A percentile compares a stretch with the other conserved stretches of the same genome.
phyloP scores from a whole-genome alignment of 2,329 filamentous ascomycete genomes.

The Claviceps humidiphila region DNA sequence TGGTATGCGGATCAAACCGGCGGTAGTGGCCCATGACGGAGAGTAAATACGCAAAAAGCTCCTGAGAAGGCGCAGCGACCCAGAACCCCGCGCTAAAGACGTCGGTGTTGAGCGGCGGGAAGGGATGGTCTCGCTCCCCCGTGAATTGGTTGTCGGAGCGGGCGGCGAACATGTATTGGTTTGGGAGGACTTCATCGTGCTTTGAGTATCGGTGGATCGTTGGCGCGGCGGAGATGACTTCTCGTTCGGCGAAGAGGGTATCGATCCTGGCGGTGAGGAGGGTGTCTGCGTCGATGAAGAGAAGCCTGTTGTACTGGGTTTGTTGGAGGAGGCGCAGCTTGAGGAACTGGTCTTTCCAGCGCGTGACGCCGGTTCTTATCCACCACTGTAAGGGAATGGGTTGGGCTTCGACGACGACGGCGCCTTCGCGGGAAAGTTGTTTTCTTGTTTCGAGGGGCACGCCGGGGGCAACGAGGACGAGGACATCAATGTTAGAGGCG shows the following conservation, averaged over 20 bases:
- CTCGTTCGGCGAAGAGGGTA: conserved; percentile 3
- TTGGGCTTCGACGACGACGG: conserved; percentile 10
- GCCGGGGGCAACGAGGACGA: neutral
- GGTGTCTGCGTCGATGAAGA: conserved; percentile 31
- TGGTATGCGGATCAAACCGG: conserved; percentile 23
- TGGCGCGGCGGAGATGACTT: neutral
- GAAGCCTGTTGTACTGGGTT: conserved; percentile 25
- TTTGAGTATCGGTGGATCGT: conserved; percentile 18
- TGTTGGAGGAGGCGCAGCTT: conserved; percentile 29
- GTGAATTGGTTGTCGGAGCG: conserved; percentile 20
- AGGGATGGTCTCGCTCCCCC: conserved; percentile 19
- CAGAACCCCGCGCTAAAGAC: conserved; percentile 28
- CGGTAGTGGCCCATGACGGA: conserved; percentile 20
- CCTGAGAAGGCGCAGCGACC: conserved; percentile 22
- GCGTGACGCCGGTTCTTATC: conserved; percentile 21
- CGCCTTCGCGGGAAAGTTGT: neutral
- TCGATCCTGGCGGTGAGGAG: conserved; percentile 23
- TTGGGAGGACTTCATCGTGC: conserved; percentile 19
- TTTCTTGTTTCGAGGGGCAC: neutral
- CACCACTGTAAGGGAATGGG: conserved; percentile 15
- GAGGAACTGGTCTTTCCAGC: conserved; percentile 29
- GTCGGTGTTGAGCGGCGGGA: conserved; percentile 19
- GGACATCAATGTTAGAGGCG: neutral
- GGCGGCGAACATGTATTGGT: conserved; percentile 20
- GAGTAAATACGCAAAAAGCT: conserved; percentile 25